A percentile compares a stretch with the other conserved stretches of the same genome.
Evolutionary conservation across 2,329 filamentous ascomycete species (phyloP).

Genomic region (Zalaria obscura): DNA sequence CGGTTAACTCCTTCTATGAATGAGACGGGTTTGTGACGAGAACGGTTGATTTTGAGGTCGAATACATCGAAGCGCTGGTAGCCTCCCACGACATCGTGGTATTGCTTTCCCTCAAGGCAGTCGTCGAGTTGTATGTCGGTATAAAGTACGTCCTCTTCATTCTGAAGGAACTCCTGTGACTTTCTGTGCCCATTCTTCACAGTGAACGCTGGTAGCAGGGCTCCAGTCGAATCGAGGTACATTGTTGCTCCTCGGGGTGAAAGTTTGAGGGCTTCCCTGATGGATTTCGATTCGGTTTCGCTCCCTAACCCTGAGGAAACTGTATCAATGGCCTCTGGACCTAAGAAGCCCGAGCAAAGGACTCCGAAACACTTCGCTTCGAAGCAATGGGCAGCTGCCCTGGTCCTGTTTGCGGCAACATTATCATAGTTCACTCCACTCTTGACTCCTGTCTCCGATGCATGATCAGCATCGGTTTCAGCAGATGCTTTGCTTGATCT

Average conservation of each 20-base stretch:
- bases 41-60: slow-evolving; percentile 33
- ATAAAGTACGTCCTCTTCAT: slow-evolving; percentile 36
- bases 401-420: slow-evolving; percentile 35
- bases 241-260: slow-evolving; percentile 32
- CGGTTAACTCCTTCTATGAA: slow-evolving; percentile 12
- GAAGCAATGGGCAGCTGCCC: slow-evolving; percentile 42
- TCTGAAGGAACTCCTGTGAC: slow-evolving; percentile 24
- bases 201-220: slow-evolving; percentile 23
- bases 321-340: slow-evolving; percentile 23
- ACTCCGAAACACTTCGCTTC: slow-evolving; percentile 44
- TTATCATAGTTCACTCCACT: slow-evolving; percentile 36
- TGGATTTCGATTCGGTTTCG: slow-evolving; percentile 13
- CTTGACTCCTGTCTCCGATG: background rate
- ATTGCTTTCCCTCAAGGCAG: slow-evolving; percentile 43
- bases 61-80: slow-evolving; percentile 44
- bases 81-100: slow-evolving; percentile 41
- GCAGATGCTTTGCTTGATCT: background rate
- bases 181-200: slow-evolving; percentile 11
- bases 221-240: slow-evolving; percentile 38
- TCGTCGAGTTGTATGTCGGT: slow-evolving; percentile 35
- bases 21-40: slow-evolving; percentile 19
- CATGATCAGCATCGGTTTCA: background rate
- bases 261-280: slow-evolving; percentile 20
- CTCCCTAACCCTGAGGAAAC: slow-evolving; percentile 9
- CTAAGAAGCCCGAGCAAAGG: slow-evolving; percentile 31